Evolutionary conservation across 805 yeast genomes (phyloP).

Genomic region (Candida orba): DNA sequence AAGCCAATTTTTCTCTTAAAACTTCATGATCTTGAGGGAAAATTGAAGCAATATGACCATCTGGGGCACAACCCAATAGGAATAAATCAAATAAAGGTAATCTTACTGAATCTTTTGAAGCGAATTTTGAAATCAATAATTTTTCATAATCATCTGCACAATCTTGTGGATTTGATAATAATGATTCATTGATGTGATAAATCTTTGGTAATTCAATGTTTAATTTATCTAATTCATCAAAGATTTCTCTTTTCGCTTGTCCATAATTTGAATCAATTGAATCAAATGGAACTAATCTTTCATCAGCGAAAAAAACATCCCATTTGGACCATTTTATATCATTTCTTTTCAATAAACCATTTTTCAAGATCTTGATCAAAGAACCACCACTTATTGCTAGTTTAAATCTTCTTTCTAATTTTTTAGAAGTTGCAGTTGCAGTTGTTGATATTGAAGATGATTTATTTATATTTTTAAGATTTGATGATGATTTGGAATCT

Average conservation of each 20-base stretch:
- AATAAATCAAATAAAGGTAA: constrained; percentile 91
- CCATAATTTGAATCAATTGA: constrained; percentile 85
- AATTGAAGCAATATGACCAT: constrained; percentile 95
- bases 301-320: constrained; percentile 97
- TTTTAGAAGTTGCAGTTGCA: constrained; percentile 24
- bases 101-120: constrained; percentile 92
- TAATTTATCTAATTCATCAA: constrained; percentile 49
- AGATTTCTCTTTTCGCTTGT: constrained; percentile 72
- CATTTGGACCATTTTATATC: constrained; percentile 87
- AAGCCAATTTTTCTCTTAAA: constrained; percentile 82
- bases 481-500: neutral
- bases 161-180: constrained; percentile 77
- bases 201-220: constrained; percentile 52
- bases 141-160: constrained; percentile 93
- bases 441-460: neutral
- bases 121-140: constrained; percentile 79
- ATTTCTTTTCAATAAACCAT: constrained; percentile 71
- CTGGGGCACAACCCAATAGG: constrained; percentile 95
- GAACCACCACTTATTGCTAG: constrained; percentile 94
- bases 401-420: constrained; percentile 59
- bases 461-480: neutral
- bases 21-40: constrained; percentile 85
- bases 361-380: constrained; percentile 73
- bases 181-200: constrained; percentile 72
- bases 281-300: constrained; percentile 83